Evolutionary conservation across 192 early-diverging fungal genomes (phyloP).

Genomic region (Coemansia sp.): DNA sequence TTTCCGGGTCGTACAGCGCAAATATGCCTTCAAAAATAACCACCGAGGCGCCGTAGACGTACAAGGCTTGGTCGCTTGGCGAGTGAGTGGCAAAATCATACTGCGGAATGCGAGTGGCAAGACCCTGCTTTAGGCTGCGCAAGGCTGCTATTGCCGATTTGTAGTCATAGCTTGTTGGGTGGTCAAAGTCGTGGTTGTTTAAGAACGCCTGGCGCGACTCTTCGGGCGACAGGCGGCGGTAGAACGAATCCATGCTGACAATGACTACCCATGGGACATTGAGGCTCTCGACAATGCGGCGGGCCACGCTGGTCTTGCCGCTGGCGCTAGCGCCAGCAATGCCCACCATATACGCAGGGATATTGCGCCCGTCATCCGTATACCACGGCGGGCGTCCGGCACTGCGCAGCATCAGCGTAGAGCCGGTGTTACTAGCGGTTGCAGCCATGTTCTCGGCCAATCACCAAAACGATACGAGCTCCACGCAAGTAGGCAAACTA

Average conservation of each 20-base stretch:
- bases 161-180: conserved; percentile 88
- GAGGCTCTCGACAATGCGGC: conserved; percentile 68
- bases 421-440: conserved; percentile 6
- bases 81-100: conserved; percentile 91
- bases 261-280: conserved; percentile 85
- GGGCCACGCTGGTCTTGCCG: conserved; percentile 79
- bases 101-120: conserved; percentile 76
- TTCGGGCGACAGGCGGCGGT: conserved; percentile 77
- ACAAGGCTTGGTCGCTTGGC: conserved; percentile 61
- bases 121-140: conserved; percentile 74
- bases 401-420: conserved; percentile 51
- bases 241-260: conserved; percentile 96
- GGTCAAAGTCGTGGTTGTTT: conserved; percentile 90
- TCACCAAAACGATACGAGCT: too few relatives aligned
- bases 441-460: too few relatives aligned
- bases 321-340: conserved; percentile 82
- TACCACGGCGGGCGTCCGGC: conserved; percentile 51
- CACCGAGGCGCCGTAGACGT: conserved; percentile 91
- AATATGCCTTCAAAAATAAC: conserved; percentile 98
- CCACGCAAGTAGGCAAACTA: too few relatives aligned
- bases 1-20: conserved; percentile 81
- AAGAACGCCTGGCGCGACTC: conserved; percentile 61
- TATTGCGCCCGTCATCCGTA: conserved; percentile 60
- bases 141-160: conserved; percentile 68
- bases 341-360: conserved; percentile 67